phyloP scores from a whole-genome alignment of 2,329 filamentous ascomycete genomes.

The Cryphonectria parasitica region DNA sequence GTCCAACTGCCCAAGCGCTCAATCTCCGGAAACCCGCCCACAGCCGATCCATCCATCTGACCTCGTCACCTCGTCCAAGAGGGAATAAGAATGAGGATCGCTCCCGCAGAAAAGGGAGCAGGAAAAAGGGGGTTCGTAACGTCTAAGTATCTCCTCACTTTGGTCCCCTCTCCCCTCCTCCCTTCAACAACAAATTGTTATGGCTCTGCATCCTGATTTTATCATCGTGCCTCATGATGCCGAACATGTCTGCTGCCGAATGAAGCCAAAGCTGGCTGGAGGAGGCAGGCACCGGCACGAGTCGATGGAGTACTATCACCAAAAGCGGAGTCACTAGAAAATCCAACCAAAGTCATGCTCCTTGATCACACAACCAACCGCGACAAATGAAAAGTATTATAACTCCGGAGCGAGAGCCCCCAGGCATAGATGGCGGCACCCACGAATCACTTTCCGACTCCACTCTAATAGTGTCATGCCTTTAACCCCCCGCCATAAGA shows the following conservation, averaged over 20 bases:
- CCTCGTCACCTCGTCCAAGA: conserved; percentile 2
- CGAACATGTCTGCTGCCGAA: background rate
- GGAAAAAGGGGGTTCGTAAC: background rate
- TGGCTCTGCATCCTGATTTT: background rate
- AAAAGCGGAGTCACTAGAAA: conserved; percentile 3
- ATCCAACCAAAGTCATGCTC: background rate
- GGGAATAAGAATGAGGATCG: background rate
- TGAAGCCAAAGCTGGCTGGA: background rate
- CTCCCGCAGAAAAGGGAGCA: background rate
- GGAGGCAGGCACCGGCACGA: background rate
- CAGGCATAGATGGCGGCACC: background rate
- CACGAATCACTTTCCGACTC: background rate
- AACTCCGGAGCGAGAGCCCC: too few species aligned
- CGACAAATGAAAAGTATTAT: background rate
- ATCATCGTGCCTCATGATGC: background rate
- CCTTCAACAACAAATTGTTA: background rate
- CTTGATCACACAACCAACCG: background rate
- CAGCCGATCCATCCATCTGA: background rate
- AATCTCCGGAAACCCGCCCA: conserved; percentile 2
- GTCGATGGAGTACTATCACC: background rate
- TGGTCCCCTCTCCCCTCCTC: background rate
- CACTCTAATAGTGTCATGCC: background rate
- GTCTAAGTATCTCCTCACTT: background rate
- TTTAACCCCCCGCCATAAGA: too few species aligned
- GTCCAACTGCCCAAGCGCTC: background rate